phyloP scores from a whole-genome alignment of 2,329 filamentous ascomycete genomes.

The Exophiala lecanii-corni region DNA sequence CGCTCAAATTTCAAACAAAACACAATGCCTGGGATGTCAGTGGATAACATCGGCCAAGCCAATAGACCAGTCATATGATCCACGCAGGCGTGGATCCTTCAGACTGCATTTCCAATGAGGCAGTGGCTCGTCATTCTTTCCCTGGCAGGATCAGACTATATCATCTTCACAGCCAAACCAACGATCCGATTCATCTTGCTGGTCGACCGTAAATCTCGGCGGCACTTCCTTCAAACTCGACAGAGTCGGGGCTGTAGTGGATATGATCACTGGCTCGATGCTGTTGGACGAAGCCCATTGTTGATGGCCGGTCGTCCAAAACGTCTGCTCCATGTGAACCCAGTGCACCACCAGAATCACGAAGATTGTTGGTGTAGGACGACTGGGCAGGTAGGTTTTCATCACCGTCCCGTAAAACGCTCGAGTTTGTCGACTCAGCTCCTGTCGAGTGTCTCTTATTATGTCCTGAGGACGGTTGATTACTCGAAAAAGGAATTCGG shows the following conservation, averaged over 20 bases:
- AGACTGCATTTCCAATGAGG: too few relatives aligned
- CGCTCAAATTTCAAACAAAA: too few relatives aligned
- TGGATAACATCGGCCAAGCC: too few relatives aligned
- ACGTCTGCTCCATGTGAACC: conserved; percentile 30
- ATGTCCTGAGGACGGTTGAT: conserved; percentile 9
- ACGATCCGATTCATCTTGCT: conserved; percentile 1
- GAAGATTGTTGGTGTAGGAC: conserved; percentile 24
- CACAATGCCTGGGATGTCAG: too few relatives aligned
- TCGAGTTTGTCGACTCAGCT: conserved; percentile 35
- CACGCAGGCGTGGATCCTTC: too few relatives aligned
- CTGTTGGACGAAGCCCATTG: conserved; percentile 47
- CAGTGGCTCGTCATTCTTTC: too few relatives aligned
- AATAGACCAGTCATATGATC: too few relatives aligned
- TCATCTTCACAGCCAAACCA: too few relatives aligned
- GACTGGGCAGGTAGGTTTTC: conserved; percentile 24
- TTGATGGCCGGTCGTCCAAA: conserved; percentile 43
- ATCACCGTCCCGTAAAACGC: conserved; percentile 29
- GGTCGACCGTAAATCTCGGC: conserved; percentile 21
- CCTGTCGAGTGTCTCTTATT: conserved; percentile 22
- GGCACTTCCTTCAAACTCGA: conserved; percentile 22
- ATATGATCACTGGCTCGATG: conserved; percentile 47
- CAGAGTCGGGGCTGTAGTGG: conserved; percentile 35
- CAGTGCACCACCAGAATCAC: conserved; percentile 30
- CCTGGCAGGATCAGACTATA: too few relatives aligned
- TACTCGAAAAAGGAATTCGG: conserved; percentile 38